phyloP scores from a whole-genome alignment of 805 yeast genomes.

The Candida incommunis region DNA sequence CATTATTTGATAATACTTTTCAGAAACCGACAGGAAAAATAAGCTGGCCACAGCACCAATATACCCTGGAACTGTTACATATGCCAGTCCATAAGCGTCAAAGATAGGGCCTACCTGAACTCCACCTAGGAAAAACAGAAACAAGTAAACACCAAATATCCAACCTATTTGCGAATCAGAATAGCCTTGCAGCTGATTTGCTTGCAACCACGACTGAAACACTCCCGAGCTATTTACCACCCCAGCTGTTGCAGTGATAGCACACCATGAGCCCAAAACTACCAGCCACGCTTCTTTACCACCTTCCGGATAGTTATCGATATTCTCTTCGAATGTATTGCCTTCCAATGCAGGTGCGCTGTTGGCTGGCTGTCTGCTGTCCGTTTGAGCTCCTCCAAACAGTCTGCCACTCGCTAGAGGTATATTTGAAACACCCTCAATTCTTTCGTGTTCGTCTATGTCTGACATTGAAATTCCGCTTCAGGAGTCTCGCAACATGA shows the following conservation, averaged over 20 bases:
- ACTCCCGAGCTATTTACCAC: slow-evolving; percentile 53
- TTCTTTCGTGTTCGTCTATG: no score
- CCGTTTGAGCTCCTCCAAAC: not conserved
- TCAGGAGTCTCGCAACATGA: no score
- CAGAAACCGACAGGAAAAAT: slow-evolving; percentile 37
- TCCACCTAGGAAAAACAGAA: slow-evolving; percentile 29
- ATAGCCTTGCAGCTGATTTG: slow-evolving; percentile 33
- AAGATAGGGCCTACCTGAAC: slow-evolving; percentile 37
- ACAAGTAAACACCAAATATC: slow-evolving; percentile 38
- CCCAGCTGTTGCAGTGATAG: slow-evolving; percentile 47
- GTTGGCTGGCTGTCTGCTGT: not conserved
- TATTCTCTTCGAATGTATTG: slow-evolving; percentile 6
- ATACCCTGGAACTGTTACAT: slow-evolving; percentile 32
- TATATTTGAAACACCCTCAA: no score
- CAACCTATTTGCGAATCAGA: slow-evolving; percentile 44
- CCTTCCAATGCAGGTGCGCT: not conserved
- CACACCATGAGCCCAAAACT: slow-evolving; percentile 42
- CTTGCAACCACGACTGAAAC: slow-evolving; percentile 46
- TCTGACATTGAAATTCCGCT: no score
- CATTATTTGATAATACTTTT: slow-evolving; percentile 41
- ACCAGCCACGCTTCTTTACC: slow-evolving; percentile 43
- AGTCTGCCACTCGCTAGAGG: not conserved
- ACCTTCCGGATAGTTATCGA: slow-evolving; percentile 31
- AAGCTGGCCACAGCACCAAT: slow-evolving; percentile 33
- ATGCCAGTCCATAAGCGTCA: slow-evolving; percentile 42